Percentiles rank a stretch among this genome's conserved stretches.
These are phyloP conservation scores for Saccharomycopsis synnaedendra DNA, from an alignment of 805 yeast species.

Conservation along the genomic window DNA sequence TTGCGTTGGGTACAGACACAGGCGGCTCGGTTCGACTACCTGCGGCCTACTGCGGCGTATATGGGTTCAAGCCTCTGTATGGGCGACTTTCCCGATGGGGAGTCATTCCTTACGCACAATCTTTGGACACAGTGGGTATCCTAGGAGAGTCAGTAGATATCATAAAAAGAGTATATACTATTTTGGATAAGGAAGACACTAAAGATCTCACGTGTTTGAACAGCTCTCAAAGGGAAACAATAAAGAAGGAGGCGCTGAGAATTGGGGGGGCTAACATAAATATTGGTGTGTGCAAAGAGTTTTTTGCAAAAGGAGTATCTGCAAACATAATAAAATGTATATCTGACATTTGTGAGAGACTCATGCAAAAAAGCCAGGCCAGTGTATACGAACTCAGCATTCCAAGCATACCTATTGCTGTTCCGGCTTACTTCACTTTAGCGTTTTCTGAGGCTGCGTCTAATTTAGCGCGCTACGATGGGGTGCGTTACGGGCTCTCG, in stretches of 20 bases:
- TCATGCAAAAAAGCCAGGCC: conserved; percentile 31
- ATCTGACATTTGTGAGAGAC: conserved; percentile 29
- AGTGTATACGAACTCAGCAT: conserved; percentile 53
- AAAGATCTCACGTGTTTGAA: conserved; percentile 72
- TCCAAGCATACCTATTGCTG: conserved; percentile 52
- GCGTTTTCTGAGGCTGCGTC: conserved; percentile 94
- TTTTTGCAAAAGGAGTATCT: conserved; percentile 44
- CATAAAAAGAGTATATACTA: conserved; percentile 39
- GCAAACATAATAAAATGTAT: conserved; percentile 36
- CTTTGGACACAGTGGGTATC: conserved; percentile 89
- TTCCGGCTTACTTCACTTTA: conserved; percentile 78
- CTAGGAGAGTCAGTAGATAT: conserved; percentile 38
- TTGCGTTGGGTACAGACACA: conserved; percentile 89
- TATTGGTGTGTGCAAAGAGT: conserved; percentile 70
- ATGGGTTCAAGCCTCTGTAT: conserved; percentile 90
- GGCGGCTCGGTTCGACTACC: conserved; percentile 96
- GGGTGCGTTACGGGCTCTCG: conserved; percentile 71
- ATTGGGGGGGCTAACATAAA: conserved; percentile 24
- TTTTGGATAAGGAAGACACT: conserved; percentile 49
- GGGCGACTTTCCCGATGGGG: conserved; percentile 92
- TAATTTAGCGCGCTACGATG: conserved; percentile 82
- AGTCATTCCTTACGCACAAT: conserved; percentile 84
- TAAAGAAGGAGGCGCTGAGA: conserved; percentile 7
- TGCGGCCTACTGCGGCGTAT: conserved; percentile 71
- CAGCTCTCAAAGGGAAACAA: conserved; percentile 23